Percentiles rank a stretch among this genome's conserved stretches.
These are phyloP conservation scores for Saksenaea vasiformis DNA, from an alignment of 371 early-diverging fungal genomes.

Conservation along the genomic window DNA sequence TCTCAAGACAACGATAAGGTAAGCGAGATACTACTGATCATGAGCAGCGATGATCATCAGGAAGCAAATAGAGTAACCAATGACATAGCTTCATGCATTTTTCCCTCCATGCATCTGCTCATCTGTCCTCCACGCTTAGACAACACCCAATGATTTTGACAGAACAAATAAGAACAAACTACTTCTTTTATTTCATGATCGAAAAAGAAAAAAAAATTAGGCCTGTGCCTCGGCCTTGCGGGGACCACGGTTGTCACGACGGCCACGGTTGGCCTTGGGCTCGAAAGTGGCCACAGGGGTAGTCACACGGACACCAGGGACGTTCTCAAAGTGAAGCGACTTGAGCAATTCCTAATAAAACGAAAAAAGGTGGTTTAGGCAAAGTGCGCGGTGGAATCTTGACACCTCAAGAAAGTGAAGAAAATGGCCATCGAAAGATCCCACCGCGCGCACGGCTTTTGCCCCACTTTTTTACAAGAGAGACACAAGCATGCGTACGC, in stretches of 20 bases:
- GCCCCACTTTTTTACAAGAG: neutral
- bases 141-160: too few species aligned
- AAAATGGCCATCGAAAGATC: constrained; percentile 42
- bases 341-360: constrained; percentile 83
- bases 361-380: constrained; percentile 4
- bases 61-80: too few species aligned
- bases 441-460: constrained; percentile 20
- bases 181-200: constrained; percentile 4
- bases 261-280: constrained; percentile 21
- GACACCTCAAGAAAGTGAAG: constrained; percentile 31
- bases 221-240: constrained; percentile 23
- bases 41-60: too few species aligned
- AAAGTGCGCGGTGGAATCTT: constrained; percentile 31
- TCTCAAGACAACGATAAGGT: too few species aligned
- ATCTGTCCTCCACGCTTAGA: too few species aligned
- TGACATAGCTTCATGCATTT: too few species aligned
- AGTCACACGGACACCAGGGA: constrained; percentile 65
- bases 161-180: neutral
- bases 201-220: constrained; percentile 11
- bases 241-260: constrained; percentile 19
- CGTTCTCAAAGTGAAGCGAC: constrained; percentile 88
- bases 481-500: constrained; percentile 3
- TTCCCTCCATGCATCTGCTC: too few species aligned
- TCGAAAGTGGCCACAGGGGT: constrained; percentile 30
- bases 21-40: too few species aligned